Percentiles rank a stretch among this genome's conserved stretches.
Evolutionary conservation across 1,284 basidiomycete genomes (phyloP).

Genomic region (Stereum hirsutum): DNA sequence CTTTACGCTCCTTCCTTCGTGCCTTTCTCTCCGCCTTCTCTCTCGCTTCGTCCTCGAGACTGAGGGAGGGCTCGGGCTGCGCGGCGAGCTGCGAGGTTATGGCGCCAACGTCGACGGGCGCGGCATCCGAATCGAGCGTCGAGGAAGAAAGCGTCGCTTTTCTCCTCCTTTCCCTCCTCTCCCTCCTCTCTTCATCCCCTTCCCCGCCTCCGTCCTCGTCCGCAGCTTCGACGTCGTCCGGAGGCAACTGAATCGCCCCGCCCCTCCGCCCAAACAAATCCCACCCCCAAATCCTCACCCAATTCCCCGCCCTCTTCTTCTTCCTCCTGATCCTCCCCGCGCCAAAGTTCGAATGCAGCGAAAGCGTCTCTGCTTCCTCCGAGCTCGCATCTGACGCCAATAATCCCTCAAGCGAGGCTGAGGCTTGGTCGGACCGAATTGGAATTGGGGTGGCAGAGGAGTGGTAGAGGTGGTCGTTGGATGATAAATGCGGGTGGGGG

Average conservation of each 20-base stretch:
- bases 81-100: conserved; percentile 33
- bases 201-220: conserved; percentile 31
- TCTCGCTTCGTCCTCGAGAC: conserved; percentile 13
- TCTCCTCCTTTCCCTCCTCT: not conserved
- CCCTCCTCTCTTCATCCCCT: conserved; percentile 8
- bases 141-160: conserved; percentile 27
- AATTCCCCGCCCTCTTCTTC: conserved; percentile 22
- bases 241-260: conserved; percentile 44
- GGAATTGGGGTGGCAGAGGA: not conserved
- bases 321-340: conserved; percentile 21
- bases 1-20: conserved; percentile 31
- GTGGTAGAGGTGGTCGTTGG: conserved; percentile 14
- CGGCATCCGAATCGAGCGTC: conserved; percentile 59
- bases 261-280: conserved; percentile 47
- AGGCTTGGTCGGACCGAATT: no score
- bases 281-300: conserved; percentile 52
- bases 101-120: conserved; percentile 43
- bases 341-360: conserved; percentile 57
- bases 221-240: conserved; percentile 35
- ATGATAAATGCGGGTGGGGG: conserved; percentile 17
- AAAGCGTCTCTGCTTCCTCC: conserved; percentile 52
- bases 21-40: conserved; percentile 12
- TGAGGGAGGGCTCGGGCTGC: conserved; percentile 38
- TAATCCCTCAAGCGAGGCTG: not conserved
- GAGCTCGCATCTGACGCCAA: conserved; percentile 13